Evolutionary conservation across 2,329 filamentous ascomycete genomes (phyloP), one percentile per base, ranked within the genome.

Genomic region (Leptographium flavum): DNA sequence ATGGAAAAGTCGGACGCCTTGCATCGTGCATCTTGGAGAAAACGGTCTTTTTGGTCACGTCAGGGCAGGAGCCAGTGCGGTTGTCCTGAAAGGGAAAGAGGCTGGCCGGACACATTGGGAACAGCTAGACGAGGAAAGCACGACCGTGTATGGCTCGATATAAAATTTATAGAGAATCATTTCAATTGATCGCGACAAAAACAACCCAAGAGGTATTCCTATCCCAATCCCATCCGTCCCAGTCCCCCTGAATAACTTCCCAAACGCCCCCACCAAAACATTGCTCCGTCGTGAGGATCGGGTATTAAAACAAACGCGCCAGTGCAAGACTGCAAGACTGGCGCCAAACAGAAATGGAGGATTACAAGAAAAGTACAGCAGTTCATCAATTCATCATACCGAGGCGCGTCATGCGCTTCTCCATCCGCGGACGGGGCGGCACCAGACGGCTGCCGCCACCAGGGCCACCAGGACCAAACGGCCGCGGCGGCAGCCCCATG

Each of bases 401-500:
- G 43, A 78, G 57, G 49, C 74, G 66, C 48, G 74, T 79, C 66
- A 73, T 76, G 52, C 74, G 68, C 65, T 77, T 78, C 63, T 77
- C 74, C 73, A 78, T 74, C 51, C 63, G 64, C 42, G 70, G 67
- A 54, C 63, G 63, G 10, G 33, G 33, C 5, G 56, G 43, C 46
- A 55, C 60, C 45, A 60, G 61, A 5, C 62, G 60, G 36, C 50
- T 47, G 41, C 55, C 58, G 17, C 57, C 59, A 36, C 52, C n/a
- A n/a, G n/a, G n/a, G n/a, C n/a, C 57, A 21, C 61, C 61, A 30
- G 58, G 45, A 21, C 62, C 62, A 47, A 60, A 60, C n/a, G 54
- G 56, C 37, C 49, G 45, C 6, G 45, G 37, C n/a, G 45, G 45
- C 43, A 41, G 25, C 43, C 45, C 31, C 49, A 39, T 30, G 43